Evolutionary conservation across 2,329 filamentous ascomycete genomes (phyloP), one percentile per base, ranked within the genome.

Genomic region (Mycosphaerelloides madeirae): DNA sequence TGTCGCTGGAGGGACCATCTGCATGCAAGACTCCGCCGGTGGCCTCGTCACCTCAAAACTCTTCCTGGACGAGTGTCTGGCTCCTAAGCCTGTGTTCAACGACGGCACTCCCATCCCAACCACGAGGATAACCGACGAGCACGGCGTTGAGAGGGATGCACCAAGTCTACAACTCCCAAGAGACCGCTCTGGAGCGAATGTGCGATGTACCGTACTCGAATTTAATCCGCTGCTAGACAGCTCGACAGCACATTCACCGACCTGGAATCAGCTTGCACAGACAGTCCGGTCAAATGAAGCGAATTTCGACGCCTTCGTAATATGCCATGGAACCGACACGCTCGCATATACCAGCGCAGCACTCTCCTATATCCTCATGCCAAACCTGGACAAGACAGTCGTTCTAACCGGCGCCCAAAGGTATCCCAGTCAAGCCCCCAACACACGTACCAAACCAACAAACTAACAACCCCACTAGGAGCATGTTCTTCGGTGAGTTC

Each of bases 251-350:
- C 86, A 89, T 49, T 86, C 87, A 14, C 78, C 79, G 33, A 88
- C 88, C 46, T 95, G 88, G 90, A 82, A 85, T 9, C 79, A 88
- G 61, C 93, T 95, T 62, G 87, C 89, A 1, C 71, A 76, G 39
- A 80, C 84, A n/a, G 80, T 95, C 54, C 77, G 81, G 56, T 80
- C 84, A 52, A 96, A 96, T 67, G 95, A 95, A 66, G 83, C 83
- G 51, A 76, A 87, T 0, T 96, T 89, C 60, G 90, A 95, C 64
- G 88, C 86, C 15, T 95, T 95, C 61, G 87, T 95, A 16, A 82
- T 95, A 31, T 80, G 95, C 28, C 89, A 95, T 65, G 89, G 89
- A 49, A 95, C 89, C 6, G 89, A 95, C 67, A 94, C 87, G 34
- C 73, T 95, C 40, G 86, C 71, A 2, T 95, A 95, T 68, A 93